Base-by-base conservation (phyloP, 148 eudicot genomes). In the Vaccinium macrocarpon region DNA sequence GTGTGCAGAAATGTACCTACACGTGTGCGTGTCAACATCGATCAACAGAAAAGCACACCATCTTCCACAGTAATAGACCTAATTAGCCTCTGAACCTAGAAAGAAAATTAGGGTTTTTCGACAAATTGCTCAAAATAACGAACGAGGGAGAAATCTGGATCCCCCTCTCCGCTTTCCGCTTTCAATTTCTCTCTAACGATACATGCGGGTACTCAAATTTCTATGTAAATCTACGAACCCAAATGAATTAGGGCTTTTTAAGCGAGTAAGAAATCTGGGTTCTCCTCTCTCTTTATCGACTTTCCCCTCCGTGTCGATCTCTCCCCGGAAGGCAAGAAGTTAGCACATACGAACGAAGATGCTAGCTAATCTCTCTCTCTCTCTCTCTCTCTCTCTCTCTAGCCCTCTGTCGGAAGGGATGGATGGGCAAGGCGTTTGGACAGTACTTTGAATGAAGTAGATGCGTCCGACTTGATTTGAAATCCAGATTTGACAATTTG, bases 101-200 rank as follows among this genome's bases (percentile, higher is more conserved):
- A 81, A 25, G 35, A 1, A 23, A 75, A 14, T 46, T 66, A n/a
- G 79, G 76, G 48, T 81, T 81, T 81, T 50, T n/a, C 48, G 57
- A 81, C 59, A 8, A 49, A 81, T 81, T 48, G 76, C 35, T 64
- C 21, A 27, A 49, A 57, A 77, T 59, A 66, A 4, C 76, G 32
- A 81, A 4, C 32, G 59, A 75, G 64, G 78, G 83, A 70, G 83
- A 79, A 74, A 83, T 46, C 59, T 75, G 50, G 53, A n/a, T 78
- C 81, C 48, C 46, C 42, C 76, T 66, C 75, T 7, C 19, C 80
- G 29, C 42, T 71, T 32, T 21, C 46, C 76, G 49, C n/a, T 72
- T 42, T 72, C 76, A 27, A 32, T 72, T 49, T 2, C 76, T 38
- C 76, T 72, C 48, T 32, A 14, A 2, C 16, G 16, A 8, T 72